Evolutionary conservation across 139 green algal genomes (phyloP).

Genomic region (Raphidocelis subcapitata): DNA sequence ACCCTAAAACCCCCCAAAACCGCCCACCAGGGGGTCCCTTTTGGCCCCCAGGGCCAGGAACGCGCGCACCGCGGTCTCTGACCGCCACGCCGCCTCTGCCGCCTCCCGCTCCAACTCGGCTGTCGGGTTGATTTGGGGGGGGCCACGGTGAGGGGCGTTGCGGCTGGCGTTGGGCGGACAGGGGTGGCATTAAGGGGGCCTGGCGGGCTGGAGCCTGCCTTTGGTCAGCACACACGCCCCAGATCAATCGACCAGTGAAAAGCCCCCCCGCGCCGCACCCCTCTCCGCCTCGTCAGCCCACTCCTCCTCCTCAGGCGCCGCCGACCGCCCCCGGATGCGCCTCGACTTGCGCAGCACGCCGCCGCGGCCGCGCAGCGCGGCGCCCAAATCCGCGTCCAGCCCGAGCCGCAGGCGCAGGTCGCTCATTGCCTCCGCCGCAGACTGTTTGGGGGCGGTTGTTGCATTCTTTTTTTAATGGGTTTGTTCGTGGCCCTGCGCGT

Average conservation of each 20-base stretch:
- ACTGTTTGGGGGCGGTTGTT: too few species aligned
- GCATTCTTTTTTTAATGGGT: too few species aligned
- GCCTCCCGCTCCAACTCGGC: neutral
- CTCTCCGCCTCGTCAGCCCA: neutral
- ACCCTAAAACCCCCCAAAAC: too few species aligned
- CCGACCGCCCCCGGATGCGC: neutral
- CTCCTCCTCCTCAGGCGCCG: neutral
- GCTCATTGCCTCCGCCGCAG: neutral
- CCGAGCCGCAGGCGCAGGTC: neutral
- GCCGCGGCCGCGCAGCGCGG: neutral
- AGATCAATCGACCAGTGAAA: too few species aligned
- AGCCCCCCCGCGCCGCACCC: neutral
- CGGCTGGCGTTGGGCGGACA: too few species aligned
- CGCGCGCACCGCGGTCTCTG: neutral
- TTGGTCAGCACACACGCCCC: too few species aligned
- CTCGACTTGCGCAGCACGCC: slow-evolving; percentile 3
- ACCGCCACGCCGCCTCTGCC: neutral
- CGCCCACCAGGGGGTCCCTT: neutral
- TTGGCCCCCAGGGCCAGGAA: neutral
- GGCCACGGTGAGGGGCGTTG: too few species aligned
- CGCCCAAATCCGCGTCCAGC: neutral
- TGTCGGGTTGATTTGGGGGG: neutral
- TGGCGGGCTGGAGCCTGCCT: too few species aligned
- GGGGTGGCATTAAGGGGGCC: too few species aligned
- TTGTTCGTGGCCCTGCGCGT: too few species aligned